Evolutionary conservation across 331 rosid species (phyloP).

Genomic region (Stylosanthes scabra): DNA sequence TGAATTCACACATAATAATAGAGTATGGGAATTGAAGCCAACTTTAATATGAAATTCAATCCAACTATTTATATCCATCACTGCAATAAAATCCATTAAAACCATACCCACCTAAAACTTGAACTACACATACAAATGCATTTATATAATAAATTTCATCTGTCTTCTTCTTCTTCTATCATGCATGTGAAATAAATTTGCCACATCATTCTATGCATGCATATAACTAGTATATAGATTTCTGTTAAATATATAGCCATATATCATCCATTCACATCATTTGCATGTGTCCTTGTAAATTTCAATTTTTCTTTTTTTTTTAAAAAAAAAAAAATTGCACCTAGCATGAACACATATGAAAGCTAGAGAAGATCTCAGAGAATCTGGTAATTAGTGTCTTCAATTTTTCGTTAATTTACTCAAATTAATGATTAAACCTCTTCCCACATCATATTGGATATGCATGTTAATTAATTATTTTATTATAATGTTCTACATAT

Average conservation of each 20-base stretch:
- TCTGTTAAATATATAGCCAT: background rate
- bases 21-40: slow-evolving; percentile 41
- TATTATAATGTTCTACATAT: too few relatives aligned
- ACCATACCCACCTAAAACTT: background rate
- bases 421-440: too few relatives aligned
- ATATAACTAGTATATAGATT: background rate
- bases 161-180: background rate
- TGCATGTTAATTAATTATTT: too few relatives aligned
- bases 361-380: too few relatives aligned
- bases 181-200: background rate
- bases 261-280: background rate
- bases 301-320: background rate
- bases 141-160: too few relatives aligned
- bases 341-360: background rate
- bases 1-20: background rate
- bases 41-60: slow-evolving; percentile 26
- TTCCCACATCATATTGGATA: too few relatives aligned
- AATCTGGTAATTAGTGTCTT: too few relatives aligned
- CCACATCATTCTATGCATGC: background rate
- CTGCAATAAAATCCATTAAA: background rate
- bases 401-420: too few relatives aligned
- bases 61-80: background rate
- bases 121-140: background rate
- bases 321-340: too few relatives aligned
- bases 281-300: background rate